Conservation (phyloP, 139 green algal species). For the Chlorella sp. region DNA sequence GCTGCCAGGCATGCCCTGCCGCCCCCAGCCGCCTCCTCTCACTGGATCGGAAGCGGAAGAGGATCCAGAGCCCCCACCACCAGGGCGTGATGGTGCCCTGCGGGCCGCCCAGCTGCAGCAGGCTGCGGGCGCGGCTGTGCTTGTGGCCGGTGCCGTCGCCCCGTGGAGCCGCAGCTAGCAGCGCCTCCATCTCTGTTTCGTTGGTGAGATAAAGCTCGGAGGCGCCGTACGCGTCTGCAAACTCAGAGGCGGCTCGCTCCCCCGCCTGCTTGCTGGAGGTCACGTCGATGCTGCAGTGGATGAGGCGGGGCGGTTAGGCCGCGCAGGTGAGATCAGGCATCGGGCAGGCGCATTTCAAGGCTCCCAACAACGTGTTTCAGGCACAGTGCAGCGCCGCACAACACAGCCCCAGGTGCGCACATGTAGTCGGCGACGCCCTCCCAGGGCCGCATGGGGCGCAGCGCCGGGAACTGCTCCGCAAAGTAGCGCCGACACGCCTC, state of each 20-base stretch:
- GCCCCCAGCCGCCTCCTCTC: not conserved
- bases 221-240: conserved; percentile 18
- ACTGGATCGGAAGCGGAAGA: conserved; percentile 78
- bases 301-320: too few relatives aligned
- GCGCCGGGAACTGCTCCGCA: conserved; percentile 7
- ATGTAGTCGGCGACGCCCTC: conserved; percentile 26
- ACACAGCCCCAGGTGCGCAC: too few relatives aligned
- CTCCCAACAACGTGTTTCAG: too few relatives aligned
- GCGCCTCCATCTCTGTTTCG: not conserved
- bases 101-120: conserved; percentile 11
- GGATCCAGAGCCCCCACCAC: conserved; percentile 66
- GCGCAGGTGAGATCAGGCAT: too few relatives aligned
- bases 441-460: not conserved
- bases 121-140: not conserved
- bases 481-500: not conserved
- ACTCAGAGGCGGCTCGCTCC: conserved; percentile 13
- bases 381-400: too few relatives aligned
- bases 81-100: conserved; percentile 71
- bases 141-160: not conserved
- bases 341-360: too few relatives aligned
- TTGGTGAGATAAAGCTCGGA: not conserved
- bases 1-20: too few relatives aligned
- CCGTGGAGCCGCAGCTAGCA: not conserved
- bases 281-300: conserved; percentile 2
- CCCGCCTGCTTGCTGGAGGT: conserved; percentile 12